These are phyloP conservation scores for Melastoma malabathricum DNA, from an alignment of 345 rosid genomes.

Conservation along the genomic window DNA sequence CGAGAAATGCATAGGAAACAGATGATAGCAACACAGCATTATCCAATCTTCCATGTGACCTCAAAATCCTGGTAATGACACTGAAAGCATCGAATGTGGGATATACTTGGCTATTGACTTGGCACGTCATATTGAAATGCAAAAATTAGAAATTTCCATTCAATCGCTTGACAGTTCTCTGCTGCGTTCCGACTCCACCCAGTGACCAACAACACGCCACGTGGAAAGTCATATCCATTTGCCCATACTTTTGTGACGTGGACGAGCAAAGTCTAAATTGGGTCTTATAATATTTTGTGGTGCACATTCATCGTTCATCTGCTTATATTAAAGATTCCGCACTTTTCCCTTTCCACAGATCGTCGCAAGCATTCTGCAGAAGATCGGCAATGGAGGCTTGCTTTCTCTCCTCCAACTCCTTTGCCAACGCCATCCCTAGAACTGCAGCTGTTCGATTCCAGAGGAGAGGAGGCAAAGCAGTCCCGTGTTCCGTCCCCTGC, in stretches of 20 bases:
- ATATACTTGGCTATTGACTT: constrained; percentile 10
- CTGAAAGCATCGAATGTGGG: no score
- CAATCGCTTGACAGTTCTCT: no score
- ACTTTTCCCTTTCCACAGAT: not conserved
- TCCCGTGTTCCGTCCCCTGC: no score
- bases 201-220: constrained; percentile 9
- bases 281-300: constrained; percentile 25
- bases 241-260: constrained; percentile 18
- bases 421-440: constrained; percentile 26
- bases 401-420: constrained; percentile 49
- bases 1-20: no score
- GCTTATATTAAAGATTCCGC: not conserved
- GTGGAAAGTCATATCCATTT: constrained; percentile 27
- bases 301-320: constrained; percentile 16
- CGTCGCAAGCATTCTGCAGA: not conserved
- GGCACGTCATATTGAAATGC: constrained; percentile 11
- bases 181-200: no score
- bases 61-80: no score
- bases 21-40: no score
- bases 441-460: constrained; percentile 26
- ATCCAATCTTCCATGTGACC: no score
- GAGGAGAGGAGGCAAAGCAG: no score
- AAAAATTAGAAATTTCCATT: not conserved
- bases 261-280: constrained; percentile 3
- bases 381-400: constrained; percentile 50